A percentile compares a stretch with the other conserved stretches of the same genome.
Evolutionary conservation across 1,284 basidiomycete species (phyloP).

Genomic region (Ustilago nuda): DNA sequence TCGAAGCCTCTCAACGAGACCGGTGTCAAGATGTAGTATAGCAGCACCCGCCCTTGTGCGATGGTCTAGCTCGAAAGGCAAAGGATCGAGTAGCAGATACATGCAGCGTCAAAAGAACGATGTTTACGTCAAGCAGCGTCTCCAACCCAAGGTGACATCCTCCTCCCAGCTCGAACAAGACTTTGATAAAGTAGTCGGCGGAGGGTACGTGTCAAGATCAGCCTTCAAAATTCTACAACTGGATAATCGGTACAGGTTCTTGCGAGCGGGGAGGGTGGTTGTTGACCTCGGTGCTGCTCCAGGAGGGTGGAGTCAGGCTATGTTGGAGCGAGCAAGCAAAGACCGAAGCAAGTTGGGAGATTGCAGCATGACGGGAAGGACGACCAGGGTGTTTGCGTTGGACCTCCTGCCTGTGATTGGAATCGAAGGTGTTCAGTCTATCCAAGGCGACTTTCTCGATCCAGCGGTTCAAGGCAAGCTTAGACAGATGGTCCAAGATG

Average conservation of each 20-base stretch:
- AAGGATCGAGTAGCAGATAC: constrained; percentile 44
- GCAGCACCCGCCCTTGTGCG: neutral
- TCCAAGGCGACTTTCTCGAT: constrained; percentile 60
- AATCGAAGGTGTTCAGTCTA: constrained; percentile 27
- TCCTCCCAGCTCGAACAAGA: neutral
- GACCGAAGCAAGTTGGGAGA: neutral
- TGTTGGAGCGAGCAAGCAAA: constrained; percentile 31
- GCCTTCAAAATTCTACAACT: constrained; percentile 64
- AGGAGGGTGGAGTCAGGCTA: constrained; percentile 64
- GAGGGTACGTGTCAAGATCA: constrained; percentile 54
- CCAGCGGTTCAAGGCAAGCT: constrained; percentile 25
- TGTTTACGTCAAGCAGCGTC: constrained; percentile 45
- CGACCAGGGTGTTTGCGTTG: constrained; percentile 48
- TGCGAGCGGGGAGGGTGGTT: constrained; percentile 46
- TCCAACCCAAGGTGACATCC: neutral
- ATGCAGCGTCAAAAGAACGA: constrained; percentile 45
- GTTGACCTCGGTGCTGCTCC: constrained; percentile 65
- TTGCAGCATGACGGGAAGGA: neutral
- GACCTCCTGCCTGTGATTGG: constrained; percentile 50
- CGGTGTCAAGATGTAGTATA: neutral
- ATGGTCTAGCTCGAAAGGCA: constrained; percentile 36
- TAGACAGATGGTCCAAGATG: constrained; percentile 12
- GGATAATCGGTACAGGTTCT: constrained; percentile 51
- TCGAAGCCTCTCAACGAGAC: too few species aligned
- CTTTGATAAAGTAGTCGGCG: constrained; percentile 8